A percentile compares a stretch with the other conserved stretches of the same genome.
Evolutionary conservation across 2,329 filamentous ascomycete species (phyloP).

Genomic region (Chaetomium sp.): DNA sequence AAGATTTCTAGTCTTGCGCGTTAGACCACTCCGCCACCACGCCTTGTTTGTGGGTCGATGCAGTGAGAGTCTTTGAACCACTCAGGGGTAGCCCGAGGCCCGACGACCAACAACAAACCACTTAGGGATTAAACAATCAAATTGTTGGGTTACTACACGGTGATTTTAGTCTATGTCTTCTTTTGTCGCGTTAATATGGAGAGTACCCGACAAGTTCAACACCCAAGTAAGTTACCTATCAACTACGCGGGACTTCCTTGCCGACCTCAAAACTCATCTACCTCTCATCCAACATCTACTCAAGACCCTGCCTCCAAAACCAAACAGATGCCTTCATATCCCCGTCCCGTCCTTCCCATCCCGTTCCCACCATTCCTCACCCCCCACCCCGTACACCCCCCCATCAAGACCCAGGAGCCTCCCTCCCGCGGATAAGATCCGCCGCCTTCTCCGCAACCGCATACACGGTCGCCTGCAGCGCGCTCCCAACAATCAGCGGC

Average conservation of each 20-base stretch:
- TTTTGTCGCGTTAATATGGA: too few species aligned
- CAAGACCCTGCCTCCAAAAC: too few species aligned
- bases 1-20: conserved; percentile 34
- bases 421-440: conserved; percentile 28
- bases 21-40: conserved; percentile 34
- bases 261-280: too few species aligned
- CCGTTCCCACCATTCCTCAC: not conserved
- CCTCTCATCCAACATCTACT: too few species aligned
- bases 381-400: not conserved
- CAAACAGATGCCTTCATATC: too few species aligned
- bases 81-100: not conserved
- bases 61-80: not conserved
- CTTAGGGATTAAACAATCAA: too few species aligned
- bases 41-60: conserved; percentile 14
- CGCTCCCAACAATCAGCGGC: conserved; percentile 23
- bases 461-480: conserved; percentile 32
- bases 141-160: too few species aligned
- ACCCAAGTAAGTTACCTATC: too few species aligned
- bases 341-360: not conserved
- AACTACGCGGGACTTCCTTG: too few species aligned
- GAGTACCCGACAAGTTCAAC: too few species aligned
- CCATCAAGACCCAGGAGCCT: not conserved
- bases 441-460: conserved; percentile 32
- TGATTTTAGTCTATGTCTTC: too few species aligned
- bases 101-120: not conserved